Evolutionary conservation across 2,329 filamentous ascomycete species (phyloP).

Genomic region (Trichoderma koningii): DNA sequence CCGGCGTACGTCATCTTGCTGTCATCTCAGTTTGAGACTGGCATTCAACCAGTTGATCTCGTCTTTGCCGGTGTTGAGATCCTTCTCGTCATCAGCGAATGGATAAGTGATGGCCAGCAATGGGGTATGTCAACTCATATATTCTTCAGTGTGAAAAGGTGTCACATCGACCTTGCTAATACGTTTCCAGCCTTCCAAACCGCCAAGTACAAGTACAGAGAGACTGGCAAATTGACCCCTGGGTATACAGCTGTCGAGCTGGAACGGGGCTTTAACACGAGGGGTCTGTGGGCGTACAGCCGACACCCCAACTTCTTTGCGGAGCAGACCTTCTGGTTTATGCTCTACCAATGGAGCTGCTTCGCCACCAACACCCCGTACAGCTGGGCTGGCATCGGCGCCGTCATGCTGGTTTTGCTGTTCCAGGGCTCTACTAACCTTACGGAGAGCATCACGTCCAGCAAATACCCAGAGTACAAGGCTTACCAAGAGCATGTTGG

Average conservation of each 20-base stretch:
- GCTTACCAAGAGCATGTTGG: constrained; percentile 82
- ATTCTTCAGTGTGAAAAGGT: background rate
- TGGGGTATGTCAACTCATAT: constrained; percentile 62
- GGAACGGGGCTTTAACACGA: constrained; percentile 84
- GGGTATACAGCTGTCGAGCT: constrained; percentile 72
- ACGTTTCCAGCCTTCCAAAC: constrained; percentile 67
- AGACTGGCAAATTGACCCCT: constrained; percentile 68
- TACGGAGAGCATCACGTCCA: constrained; percentile 76
- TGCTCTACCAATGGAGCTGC: constrained; percentile 86
- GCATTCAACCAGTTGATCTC: constrained; percentile 50
- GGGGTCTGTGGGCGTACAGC: constrained; percentile 83
- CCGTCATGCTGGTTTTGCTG: constrained; percentile 69
- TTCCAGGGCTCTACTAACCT: constrained; percentile 90
- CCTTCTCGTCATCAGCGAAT: constrained; percentile 64
- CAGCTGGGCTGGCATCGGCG: constrained; percentile 78
- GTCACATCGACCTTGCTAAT: background rate
- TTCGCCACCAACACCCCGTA: constrained; percentile 68
- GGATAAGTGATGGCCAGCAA: constrained; percentile 87
- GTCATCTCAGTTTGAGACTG: constrained; percentile 62
- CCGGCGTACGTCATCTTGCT: constrained; percentile 85
- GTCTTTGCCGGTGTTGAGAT: constrained; percentile 51
- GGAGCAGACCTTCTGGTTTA: constrained; percentile 88
- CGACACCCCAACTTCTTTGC: constrained; percentile 94
- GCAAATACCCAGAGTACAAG: constrained; percentile 86
- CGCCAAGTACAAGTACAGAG: constrained; percentile 75